phyloP scores from a whole-genome alignment of 176 grass and related monocot genomes.

The Triticum turgidum region DNA sequence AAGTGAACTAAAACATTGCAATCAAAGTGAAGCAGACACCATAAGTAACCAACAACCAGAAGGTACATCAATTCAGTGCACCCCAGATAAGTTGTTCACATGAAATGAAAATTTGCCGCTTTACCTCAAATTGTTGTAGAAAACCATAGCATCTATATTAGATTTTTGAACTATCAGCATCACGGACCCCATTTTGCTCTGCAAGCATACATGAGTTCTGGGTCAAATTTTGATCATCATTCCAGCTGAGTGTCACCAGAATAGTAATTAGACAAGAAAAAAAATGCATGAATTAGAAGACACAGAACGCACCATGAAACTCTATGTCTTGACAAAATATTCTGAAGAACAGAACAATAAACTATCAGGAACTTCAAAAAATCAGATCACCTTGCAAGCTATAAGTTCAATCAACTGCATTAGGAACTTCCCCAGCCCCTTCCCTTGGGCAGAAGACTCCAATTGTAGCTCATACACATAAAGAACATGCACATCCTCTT shows the following conservation, averaged over 20 bases:
- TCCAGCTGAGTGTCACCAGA: not conserved
- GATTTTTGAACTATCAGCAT: slow-evolving; percentile 95
- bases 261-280: not conserved
- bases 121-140: slow-evolving; percentile 80
- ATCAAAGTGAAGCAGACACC: not conserved
- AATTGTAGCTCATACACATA: slow-evolving; percentile 96
- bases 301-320: not conserved
- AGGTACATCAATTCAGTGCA: not conserved
- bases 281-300: slow-evolving; percentile 7
- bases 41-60: slow-evolving; percentile 11
- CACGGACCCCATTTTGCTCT: slow-evolving; percentile 78
- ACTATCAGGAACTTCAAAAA: not conserved
- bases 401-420: slow-evolving; percentile 80
- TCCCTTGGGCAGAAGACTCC: slow-evolving; percentile 58
- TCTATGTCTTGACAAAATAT: not conserved
- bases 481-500: slow-evolving; percentile 79
- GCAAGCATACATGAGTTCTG: not conserved
- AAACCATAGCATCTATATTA: slow-evolving; percentile 62
- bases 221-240: not conserved
- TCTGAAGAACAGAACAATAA: not conserved
- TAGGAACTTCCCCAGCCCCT: slow-evolving; percentile 80
- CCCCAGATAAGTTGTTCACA: not conserved
- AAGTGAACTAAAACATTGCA: not conserved
- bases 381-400: slow-evolving; percentile 65
- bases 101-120: not conserved